Base-by-base conservation (phyloP, 2,329 filamentous ascomycete genomes). In the Sporothrix pallida region DNA sequence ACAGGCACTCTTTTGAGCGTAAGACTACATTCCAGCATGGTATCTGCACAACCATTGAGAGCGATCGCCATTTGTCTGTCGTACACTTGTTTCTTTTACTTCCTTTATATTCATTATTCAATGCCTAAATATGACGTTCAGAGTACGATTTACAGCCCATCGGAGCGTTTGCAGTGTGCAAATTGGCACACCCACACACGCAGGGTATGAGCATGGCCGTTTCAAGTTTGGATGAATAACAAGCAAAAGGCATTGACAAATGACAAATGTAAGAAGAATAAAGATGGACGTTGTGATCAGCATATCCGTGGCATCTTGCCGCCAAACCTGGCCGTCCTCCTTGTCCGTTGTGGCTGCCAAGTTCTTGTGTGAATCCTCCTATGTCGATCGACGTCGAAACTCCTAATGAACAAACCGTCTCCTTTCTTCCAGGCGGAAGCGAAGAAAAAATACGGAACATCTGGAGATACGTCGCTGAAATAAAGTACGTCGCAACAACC, bases 391-490 rank as follows among this genome's bases (percentile, higher is more conserved):
- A 23, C 52, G 20, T 56, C 23, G 52, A 56, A 26, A 12, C 23
- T 56, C 20, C 9, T 23, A 26, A 56, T 56, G 20, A 26, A 3
- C 52, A 56, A 9, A 56, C 6, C 37, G n/a, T 46, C n/a, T 20
- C 37, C n/a, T n/a, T 60, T 37, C 17, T 26, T 6, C 37, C 17
- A 56, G 52, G 31, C 17, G 58, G 58, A 37, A 37, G 26, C 23
- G 56, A 31, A 12, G 31, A 60, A 17, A 17, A 60, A 63, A 44
- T 17, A 31, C 17, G 6, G 15, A 42, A 17, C 13, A 9, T 42
- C 37, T 62, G 13, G 58, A 62, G 58, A 15, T 17, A 63, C 17
- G 10, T 37, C 17, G 58, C 31, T 63, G 58, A 63, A 63, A 63
- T 44, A 63, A 44, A 42, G 58, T 31, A 17, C 52, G n/a, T 54